Evolutionary conservation across 2,329 filamentous ascomycete species (phyloP).

Genomic region (Gyromitra esculenta): DNA sequence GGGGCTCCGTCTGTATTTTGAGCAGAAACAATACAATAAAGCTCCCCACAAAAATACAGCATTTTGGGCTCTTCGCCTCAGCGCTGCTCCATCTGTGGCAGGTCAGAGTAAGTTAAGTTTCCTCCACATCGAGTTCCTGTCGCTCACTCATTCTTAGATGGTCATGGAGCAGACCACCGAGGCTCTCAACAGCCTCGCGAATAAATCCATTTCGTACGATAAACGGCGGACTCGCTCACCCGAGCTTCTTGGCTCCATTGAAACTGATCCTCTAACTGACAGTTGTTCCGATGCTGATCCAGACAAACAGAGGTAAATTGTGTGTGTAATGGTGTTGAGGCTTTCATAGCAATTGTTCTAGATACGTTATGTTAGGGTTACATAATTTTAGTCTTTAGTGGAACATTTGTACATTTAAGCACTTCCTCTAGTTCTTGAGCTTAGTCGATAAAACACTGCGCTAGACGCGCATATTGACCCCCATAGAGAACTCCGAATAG

Average conservation of each 20-base stretch:
- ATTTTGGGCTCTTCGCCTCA: constrained; percentile 29
- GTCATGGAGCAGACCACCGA: constrained; percentile 17
- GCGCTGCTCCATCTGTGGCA: constrained; percentile 32
- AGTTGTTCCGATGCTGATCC: background rate
- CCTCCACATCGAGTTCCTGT: background rate
- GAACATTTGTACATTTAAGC: no score
- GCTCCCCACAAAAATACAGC: constrained; percentile 30
- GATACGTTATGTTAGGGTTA: no score
- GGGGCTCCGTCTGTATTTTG: constrained; percentile 21
- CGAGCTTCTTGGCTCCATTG: constrained; percentile 23
- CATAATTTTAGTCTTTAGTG: no score
- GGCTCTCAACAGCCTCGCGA: constrained; percentile 13
- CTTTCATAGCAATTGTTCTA: no score
- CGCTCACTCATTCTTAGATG: constrained; percentile 2
- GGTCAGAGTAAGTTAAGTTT: constrained; percentile 10
- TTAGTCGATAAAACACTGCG: no score
- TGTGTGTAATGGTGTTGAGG: no score
- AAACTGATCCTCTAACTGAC: constrained; percentile 27
- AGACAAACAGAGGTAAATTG: background rate
- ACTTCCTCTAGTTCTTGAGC: no score
- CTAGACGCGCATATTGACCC: no score
- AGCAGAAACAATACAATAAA: constrained; percentile 1
- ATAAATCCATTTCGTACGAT: constrained; percentile 4
- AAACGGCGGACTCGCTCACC: background rate
- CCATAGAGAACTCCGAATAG: no score